Conservation (phyloP, 116 monocot genomes). For the Trichopus zeylanicus region DNA sequence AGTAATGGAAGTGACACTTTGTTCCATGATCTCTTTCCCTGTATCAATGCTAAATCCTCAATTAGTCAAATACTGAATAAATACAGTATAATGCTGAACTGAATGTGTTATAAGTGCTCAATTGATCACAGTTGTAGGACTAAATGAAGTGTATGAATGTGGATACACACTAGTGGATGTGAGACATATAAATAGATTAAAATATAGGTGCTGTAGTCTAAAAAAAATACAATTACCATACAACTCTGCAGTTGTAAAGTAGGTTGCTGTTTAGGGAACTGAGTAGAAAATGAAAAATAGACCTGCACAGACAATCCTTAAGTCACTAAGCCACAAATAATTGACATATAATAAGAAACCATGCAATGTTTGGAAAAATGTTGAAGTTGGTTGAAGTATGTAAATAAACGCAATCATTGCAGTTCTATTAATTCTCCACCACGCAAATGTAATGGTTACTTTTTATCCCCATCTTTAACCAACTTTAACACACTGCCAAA, state of each 20-base stretch:
- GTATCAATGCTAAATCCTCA: too few relatives aligned
- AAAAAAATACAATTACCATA: slow-evolving; percentile 27
- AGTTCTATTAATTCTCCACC: too few relatives aligned
- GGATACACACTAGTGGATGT: neutral
- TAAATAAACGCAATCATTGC: too few relatives aligned
- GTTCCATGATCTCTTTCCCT: neutral
- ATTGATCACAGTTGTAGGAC: too few relatives aligned
- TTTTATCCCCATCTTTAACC: too few relatives aligned
- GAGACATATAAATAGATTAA: neutral
- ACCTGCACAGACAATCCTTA: slow-evolving; percentile 26
- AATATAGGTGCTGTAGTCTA: neutral
- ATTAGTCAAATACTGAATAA: neutral
- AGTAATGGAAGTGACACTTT: neutral
- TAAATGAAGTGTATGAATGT: neutral
- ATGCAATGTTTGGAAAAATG: too few relatives aligned
- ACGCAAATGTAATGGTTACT: too few relatives aligned
- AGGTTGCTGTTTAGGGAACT: slow-evolving; percentile 78
- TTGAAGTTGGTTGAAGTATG: too few relatives aligned
- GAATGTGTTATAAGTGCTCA: neutral
- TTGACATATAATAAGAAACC: neutral
- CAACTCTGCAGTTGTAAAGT: slow-evolving; percentile 54
- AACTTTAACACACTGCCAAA: too few relatives aligned
- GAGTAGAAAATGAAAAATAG: slow-evolving; percentile 57
- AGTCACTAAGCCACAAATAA: neutral
- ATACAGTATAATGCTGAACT: neutral